Evolutionary conservation across 2,329 filamentous ascomycete species (phyloP).

Genomic region (Zasmidium cellare): DNA sequence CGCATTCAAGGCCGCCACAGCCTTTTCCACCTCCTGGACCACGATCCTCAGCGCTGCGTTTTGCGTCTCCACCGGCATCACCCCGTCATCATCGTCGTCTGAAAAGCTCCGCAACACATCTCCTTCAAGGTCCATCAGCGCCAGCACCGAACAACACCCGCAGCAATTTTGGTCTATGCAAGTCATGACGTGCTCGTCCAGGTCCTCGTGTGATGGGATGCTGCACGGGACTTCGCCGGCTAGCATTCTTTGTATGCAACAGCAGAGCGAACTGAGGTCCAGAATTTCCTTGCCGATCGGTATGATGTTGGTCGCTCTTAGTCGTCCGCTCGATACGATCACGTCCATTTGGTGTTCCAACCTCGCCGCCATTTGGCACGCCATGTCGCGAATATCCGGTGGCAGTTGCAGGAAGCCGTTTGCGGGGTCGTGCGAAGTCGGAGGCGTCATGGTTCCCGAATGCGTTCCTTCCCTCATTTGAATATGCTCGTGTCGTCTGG

Average conservation of each 20-base stretch:
- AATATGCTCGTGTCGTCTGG: neutral
- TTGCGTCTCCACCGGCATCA: neutral
- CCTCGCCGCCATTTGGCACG: neutral
- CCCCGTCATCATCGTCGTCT: slow-evolving; percentile 5
- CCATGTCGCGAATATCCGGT: slow-evolving; percentile 1
- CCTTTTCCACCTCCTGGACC: slow-evolving; percentile 4
- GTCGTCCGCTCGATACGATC: neutral
- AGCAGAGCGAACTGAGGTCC: slow-evolving; percentile 1
- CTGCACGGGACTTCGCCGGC: neutral
- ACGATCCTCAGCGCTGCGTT: neutral
- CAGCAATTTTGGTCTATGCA: neutral
- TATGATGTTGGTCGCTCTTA: slow-evolving; percentile 3
- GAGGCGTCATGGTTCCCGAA: neutral
- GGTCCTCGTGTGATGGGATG: neutral
- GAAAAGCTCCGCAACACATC: slow-evolving; percentile 3
- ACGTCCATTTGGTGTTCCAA: slow-evolving; percentile 1
- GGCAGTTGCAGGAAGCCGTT: neutral
- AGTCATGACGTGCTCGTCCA: neutral
- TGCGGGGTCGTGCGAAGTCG: neutral
- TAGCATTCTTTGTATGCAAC: neutral
- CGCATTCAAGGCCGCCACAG: neutral
- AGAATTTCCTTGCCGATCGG: neutral
- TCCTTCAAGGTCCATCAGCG: slow-evolving; percentile 3
- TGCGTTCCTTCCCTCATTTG: neutral
- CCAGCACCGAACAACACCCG: neutral